These are phyloP conservation scores for Fusarium chuoi DNA, from an alignment of 2,329 filamentous ascomycete species.

Conservation along the genomic window DNA sequence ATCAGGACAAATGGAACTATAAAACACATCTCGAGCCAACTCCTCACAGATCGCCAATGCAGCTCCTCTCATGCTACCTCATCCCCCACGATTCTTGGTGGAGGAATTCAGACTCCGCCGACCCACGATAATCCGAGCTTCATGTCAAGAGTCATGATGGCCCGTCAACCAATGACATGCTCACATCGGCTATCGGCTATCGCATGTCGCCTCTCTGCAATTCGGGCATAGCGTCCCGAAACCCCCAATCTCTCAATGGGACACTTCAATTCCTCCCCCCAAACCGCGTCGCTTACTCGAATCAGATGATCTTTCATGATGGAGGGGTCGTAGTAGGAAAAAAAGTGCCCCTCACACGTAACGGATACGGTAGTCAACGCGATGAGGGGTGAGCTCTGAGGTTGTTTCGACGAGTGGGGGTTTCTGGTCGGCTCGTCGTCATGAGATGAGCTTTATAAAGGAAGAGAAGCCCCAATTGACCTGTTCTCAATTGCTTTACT, in stretches of 20 bases:
- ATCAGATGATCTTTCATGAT: slow-evolving; percentile 17
- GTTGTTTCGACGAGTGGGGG: slow-evolving; percentile 25
- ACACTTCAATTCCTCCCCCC: slow-evolving; percentile 14
- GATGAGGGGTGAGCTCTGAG: slow-evolving; percentile 24
- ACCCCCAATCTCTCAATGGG: slow-evolving; percentile 38
- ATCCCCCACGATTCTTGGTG: slow-evolving; percentile 35
- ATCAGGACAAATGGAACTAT: slow-evolving; percentile 2
- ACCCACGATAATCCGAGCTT: slow-evolving; percentile 40
- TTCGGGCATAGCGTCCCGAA: slow-evolving; percentile 20
- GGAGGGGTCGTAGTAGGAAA: slow-evolving; percentile 5
- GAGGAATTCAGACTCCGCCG: slow-evolving; percentile 38
- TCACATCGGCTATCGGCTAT: slow-evolving; percentile 21
- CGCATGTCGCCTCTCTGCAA: slow-evolving; percentile 20
- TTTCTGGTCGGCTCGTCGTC: background rate
- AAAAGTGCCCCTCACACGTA: slow-evolving; percentile 29
- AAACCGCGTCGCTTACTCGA: slow-evolving; percentile 15
- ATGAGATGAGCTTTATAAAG: slow-evolving; percentile 33
- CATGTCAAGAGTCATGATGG: slow-evolving; percentile 37
- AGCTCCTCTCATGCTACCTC: slow-evolving; percentile 4
- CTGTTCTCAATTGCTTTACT: background rate
- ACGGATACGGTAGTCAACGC: slow-evolving; percentile 15
- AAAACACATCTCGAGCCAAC: background rate
- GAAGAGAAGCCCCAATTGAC: slow-evolving; percentile 10
- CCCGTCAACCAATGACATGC: slow-evolving; percentile 2
- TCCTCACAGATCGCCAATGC: background rate